phyloP scores from a whole-genome alignment of 106 monocot species.

The Phalaenopsis equestris region DNA sequence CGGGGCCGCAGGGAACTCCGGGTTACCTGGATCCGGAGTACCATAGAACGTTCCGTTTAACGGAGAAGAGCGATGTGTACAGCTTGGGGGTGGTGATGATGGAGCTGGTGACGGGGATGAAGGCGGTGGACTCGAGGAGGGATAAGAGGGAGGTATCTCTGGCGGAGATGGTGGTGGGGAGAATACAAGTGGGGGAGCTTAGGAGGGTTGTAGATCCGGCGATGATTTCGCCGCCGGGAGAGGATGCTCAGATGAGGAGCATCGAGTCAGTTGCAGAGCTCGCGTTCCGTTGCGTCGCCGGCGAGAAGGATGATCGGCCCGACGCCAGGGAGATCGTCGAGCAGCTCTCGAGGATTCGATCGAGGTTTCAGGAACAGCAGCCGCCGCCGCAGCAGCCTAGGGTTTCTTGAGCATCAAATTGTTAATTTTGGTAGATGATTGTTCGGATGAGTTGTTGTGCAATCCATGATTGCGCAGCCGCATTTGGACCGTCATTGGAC shows the following conservation, averaged over 20 bases:
- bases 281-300: conserved; percentile 72
- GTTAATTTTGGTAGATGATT: too few species aligned
- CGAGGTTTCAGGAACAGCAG: background rate
- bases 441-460: too few species aligned
- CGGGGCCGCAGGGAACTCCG: conserved; percentile 64
- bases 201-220: conserved; percentile 42
- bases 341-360: conserved; percentile 54
- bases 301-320: conserved; percentile 79
- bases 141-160: conserved; percentile 72
- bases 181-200: conserved; percentile 69
- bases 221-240: too few species aligned
- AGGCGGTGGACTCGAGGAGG: conserved; percentile 57
- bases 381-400: too few species aligned
- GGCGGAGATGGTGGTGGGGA: conserved; percentile 63
- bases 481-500: too few species aligned
- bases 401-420: too few species aligned
- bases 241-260: too few species aligned
- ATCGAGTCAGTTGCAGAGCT: conserved; percentile 45
- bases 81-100: conserved; percentile 68
- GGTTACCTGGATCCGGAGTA: conserved; percentile 29
- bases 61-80: conserved; percentile 90
- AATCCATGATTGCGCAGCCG: too few species aligned
- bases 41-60: too few species aligned
- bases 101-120: conserved; percentile 84
- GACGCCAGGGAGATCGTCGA: conserved; percentile 54